Conservation (phyloP, 2,329 filamentous ascomycete species). For the Aspergillus vadensis region DNA sequence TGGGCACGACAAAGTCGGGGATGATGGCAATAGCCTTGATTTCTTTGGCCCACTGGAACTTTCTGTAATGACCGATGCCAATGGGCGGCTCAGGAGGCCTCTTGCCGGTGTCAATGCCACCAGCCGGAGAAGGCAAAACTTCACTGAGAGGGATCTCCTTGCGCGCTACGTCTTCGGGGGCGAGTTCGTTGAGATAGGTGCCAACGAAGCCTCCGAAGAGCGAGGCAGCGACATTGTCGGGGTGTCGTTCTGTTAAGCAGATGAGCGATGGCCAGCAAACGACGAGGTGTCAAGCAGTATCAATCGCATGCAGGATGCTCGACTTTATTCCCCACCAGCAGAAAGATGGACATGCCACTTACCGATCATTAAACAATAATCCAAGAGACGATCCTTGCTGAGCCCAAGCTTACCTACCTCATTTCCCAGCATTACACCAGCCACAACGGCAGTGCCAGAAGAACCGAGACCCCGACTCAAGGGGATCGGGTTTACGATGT, state of each 20-base stretch:
- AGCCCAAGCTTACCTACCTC: slow-evolving; percentile 80
- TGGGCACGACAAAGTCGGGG: slow-evolving; percentile 93
- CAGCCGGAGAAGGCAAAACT: slow-evolving; percentile 85
- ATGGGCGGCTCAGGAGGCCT: slow-evolving; percentile 84
- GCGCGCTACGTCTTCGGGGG: slow-evolving; percentile 83
- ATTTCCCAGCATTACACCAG: slow-evolving; percentile 89
- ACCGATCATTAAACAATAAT: slow-evolving; percentile 98
- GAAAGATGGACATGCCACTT: slow-evolving; percentile 28
- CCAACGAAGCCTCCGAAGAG: slow-evolving; percentile 96
- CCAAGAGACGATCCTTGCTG: slow-evolving; percentile 78
- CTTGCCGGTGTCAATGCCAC: slow-evolving; percentile 85
- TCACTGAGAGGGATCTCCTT: slow-evolving; percentile 94
- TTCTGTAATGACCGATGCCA: slow-evolving; percentile 94
- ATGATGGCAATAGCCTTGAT: slow-evolving; percentile 98
- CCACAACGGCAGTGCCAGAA: slow-evolving; percentile 91
- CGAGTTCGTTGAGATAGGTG: slow-evolving; percentile 90
- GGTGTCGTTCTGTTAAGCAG: slow-evolving; percentile 66
- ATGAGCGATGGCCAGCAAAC: slow-evolving; percentile 19
- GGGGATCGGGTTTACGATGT: slow-evolving; percentile 94
- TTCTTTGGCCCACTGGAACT: slow-evolving; percentile 88
- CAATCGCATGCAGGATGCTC: not conserved
- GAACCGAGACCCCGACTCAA: slow-evolving; percentile 91
- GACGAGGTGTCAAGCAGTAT: not conserved
- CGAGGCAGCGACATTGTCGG: slow-evolving; percentile 92
- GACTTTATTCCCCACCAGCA: not conserved